These are phyloP conservation scores for Inga laurina DNA, from an alignment of 306 rosid species.

Conservation along the genomic window DNA sequence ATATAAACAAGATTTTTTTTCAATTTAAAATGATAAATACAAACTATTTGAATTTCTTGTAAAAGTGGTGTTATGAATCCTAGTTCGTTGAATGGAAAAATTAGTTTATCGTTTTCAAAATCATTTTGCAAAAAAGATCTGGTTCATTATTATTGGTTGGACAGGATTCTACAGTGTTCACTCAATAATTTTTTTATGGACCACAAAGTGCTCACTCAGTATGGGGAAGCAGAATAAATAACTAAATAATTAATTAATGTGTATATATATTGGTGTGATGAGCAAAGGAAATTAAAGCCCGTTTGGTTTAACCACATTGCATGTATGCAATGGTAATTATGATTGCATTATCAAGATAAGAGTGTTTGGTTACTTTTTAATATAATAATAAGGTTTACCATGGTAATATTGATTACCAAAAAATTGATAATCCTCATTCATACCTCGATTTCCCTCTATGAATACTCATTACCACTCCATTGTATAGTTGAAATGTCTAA, in stretches of 20 bases:
- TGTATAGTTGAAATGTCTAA: no score
- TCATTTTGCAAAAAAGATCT: neutral
- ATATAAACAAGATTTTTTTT: no score
- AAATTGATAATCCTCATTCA: no score
- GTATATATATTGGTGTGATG: neutral
- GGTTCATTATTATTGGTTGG: neutral
- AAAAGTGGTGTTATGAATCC: neutral
- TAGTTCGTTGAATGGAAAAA: neutral
- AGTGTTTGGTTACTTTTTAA: no score
- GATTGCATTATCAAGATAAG: no score
- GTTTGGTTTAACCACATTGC: no score
- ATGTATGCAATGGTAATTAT: no score
- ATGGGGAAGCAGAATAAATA: neutral
- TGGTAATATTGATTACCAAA: no score
- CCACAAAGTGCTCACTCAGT: neutral
- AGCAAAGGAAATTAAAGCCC: neutral
- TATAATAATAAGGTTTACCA: no score
- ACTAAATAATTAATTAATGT: neutral
- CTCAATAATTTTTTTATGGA: neutral
- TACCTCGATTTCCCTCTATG: no score
- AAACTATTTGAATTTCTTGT: neutral
- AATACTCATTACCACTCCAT: no score
- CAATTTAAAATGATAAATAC: neutral
- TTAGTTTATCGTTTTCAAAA: neutral
- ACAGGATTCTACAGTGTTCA: neutral